Conservation (phyloP, 2,329 filamentous ascomycete species). For the Epichloe glyceriae region DNA sequence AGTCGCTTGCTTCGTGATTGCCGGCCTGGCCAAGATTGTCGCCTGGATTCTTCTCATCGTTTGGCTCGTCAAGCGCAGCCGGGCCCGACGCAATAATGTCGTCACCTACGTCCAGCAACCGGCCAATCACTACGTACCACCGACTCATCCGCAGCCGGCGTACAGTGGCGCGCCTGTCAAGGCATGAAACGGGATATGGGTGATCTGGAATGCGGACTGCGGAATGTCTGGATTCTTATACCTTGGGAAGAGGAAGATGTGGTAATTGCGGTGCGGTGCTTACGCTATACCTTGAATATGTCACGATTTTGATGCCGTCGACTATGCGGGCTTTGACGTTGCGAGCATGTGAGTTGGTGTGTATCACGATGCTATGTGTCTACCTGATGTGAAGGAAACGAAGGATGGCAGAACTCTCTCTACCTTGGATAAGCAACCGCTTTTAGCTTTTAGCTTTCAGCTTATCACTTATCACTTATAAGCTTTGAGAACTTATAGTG, state of each 20-base stretch:
- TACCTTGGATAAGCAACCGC: too few species aligned
- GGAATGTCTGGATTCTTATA: neutral
- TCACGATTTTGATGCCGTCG: neutral
- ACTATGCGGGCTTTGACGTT: neutral
- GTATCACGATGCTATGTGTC: too few species aligned
- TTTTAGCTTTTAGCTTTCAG: too few species aligned
- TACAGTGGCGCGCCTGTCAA: neutral
- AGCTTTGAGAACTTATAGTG: too few species aligned
- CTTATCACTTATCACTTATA: too few species aligned
- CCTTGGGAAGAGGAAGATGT: neutral
- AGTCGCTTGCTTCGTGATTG: constrained; percentile 1
- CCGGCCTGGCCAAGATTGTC: neutral
- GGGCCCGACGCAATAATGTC: neutral
- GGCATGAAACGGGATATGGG: neutral
- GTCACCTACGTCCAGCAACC: neutral
- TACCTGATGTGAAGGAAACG: too few species aligned
- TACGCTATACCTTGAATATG: neutral
- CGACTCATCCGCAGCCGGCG: neutral
- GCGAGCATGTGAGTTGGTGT: too few species aligned
- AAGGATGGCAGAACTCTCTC: too few species aligned
- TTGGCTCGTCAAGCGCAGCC: neutral
- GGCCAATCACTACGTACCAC: neutral
- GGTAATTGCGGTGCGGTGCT: neutral
- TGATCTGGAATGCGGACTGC: neutral
- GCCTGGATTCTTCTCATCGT: constrained; percentile 3